Evolutionary conservation across 2,329 filamentous ascomycete species (phyloP), one percentile per base, ranked within the genome.

Genomic region (Nothopassalora personata): DNA sequence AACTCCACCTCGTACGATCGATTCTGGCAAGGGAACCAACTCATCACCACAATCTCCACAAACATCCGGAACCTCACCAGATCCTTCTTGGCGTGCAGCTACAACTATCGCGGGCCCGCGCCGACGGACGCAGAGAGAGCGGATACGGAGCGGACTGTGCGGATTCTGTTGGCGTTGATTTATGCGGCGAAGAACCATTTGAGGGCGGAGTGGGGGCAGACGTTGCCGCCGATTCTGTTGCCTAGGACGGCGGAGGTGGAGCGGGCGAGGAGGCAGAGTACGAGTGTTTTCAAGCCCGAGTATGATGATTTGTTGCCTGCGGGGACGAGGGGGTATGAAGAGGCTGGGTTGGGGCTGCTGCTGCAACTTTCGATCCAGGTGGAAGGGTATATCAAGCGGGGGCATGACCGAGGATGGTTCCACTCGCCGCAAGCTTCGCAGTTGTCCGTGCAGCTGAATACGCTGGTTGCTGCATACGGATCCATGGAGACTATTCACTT

Each of bases 101-200:
- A 72, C 62, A 39, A 66, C 15, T 51, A 60, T 15, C 64, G 67
- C 43, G 69, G 66, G 7, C 59, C 66, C 4, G 58, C 66, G 11
- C 67, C 68, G 67, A 77, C 71, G 68, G 54, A 73, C 43, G 64
- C 72, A 30, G 83, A 86, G 70, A 73, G 74, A 52, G 73, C 79
- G 54, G 82, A 86, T 64, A 80, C 83, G n/a, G 84, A 87, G 66
- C 77, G 80, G 46, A 80, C 80, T 0, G 75, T 87, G 1, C 78
- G 83, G 11, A 79, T 85, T 10, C 73, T 87, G 10, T 77, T 87
- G 60, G 84, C 84, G 0, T 79, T 86, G 53, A 78, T 86, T 2
- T 86, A 84, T 66, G 83, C 84, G 0, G 79, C 85, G 47, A 87
- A 87, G 67, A 84, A 86, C 67, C 84, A 86, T 66, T 74, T 87